phyloP scores from a whole-genome alignment of 148 eudicot species.

The Polygonum maritimum region DNA sequence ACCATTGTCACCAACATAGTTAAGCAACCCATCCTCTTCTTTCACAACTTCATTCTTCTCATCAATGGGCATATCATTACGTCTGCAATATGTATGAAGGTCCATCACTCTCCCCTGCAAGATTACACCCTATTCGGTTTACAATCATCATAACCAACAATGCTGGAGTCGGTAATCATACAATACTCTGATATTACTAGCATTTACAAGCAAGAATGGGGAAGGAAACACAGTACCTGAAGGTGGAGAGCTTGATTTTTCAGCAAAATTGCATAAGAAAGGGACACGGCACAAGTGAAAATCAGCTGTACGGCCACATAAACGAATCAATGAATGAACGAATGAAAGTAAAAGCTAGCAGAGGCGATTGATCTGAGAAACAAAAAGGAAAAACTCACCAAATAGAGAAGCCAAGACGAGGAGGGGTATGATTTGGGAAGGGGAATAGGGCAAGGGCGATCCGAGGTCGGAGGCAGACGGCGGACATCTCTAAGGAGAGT shows the following conservation, averaged over 20 bases:
- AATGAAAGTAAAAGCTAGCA: neutral
- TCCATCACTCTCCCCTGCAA: constrained; percentile 50
- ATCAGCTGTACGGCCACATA: constrained; percentile 35
- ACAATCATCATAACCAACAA: neutral
- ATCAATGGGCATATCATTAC: constrained; percentile 18
- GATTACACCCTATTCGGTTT: neutral
- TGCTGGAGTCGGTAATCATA: neutral
- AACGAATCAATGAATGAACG: neutral
- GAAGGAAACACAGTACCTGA: constrained; percentile 38
- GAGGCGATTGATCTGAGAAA: neutral
- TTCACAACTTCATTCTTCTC: constrained; percentile 19
- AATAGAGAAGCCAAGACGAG: constrained; percentile 21
- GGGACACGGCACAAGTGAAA: constrained; percentile 27
- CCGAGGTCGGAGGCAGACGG: neutral
- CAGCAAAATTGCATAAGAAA: constrained; percentile 33
- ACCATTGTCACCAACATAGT: constrained; percentile 21
- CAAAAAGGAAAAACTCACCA: constrained; percentile 21
- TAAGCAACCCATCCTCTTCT: constrained; percentile 22
- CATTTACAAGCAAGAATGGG: neutral
- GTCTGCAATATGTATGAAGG: constrained; percentile 32
- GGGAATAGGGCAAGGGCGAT: neutral
- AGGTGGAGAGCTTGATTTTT: constrained; percentile 40
- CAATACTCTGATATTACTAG: too few species aligned
- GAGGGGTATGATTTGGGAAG: neutral
- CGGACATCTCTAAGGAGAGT: neutral